phyloP scores from a whole-genome alignment of 352 stramenopile genomes.

The Globisporangium paroecandrum region DNA sequence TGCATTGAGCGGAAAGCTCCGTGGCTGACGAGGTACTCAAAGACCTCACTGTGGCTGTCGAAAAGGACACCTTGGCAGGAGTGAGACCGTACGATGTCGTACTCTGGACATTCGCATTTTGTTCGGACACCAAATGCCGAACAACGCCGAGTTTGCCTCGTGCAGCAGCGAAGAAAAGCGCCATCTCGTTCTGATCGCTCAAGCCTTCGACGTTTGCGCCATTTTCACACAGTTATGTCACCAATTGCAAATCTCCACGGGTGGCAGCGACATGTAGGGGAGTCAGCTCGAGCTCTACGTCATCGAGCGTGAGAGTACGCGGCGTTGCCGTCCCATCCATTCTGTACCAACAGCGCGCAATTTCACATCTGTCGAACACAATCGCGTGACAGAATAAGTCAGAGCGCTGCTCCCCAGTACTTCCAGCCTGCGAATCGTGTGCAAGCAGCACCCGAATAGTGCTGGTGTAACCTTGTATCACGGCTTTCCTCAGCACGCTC shows the following conservation, averaged over 20 bases:
- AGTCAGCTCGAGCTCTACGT: not conserved
- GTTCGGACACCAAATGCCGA: not conserved
- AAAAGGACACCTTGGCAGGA: not conserved
- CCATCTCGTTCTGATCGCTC: slow-evolving; percentile 5
- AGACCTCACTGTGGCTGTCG: not conserved
- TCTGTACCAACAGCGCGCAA: not conserved
- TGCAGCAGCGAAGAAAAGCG: slow-evolving; percentile 5
- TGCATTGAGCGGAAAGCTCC: not conserved
- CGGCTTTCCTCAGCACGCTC: not conserved
- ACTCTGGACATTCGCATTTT: not conserved
- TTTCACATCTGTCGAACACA: not conserved
- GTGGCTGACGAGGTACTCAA: not conserved
- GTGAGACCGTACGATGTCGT: not conserved
- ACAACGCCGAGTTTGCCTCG: not conserved
- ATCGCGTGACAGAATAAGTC: not conserved
- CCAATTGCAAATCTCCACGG: not conserved
- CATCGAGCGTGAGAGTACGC: not conserved
- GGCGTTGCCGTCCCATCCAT: not conserved
- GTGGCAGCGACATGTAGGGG: not conserved
- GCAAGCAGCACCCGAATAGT: not conserved
- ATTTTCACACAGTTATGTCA: not conserved
- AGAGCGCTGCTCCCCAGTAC: too few species aligned
- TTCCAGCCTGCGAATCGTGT: not conserved
- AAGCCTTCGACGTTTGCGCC: not conserved
- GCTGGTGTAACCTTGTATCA: not conserved